Base-by-base conservation (phyloP, 2,329 filamentous ascomycete genomes). In the Thielaviopsis punctulata region DNA sequence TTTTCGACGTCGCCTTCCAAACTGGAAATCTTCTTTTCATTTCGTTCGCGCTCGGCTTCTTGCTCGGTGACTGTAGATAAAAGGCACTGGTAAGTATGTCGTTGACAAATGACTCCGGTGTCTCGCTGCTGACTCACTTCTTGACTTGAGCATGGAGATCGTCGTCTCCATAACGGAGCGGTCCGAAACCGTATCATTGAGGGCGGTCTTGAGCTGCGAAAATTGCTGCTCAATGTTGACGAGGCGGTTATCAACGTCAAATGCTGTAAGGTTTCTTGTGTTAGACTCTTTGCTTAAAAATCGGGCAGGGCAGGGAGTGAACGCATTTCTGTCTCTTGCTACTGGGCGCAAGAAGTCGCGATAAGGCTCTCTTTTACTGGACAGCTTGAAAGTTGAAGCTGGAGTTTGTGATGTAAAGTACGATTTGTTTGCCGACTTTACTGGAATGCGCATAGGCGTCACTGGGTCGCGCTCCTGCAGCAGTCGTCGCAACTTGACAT, bases 181-280 rank as follows among this genome's bases (percentile, higher is more conserved):
- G 52, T 86, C 80, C 41, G 74, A 75, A 10, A 82, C 73, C 21
- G 84, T 80, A 27, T 75, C 74, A 54, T 79, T 79, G 62, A 95
- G 79, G 57, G 84, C 81, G 54, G 82, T 74, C 61, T 83, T 82
- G 56, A 96, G 72, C 55, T 75, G 71, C 47, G 76, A 73, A 62
- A 87, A 87, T 60, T 90, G 74, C 18, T 73, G 71, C 60, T 94
- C 86, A 67, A 95, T 82, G 55, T 80, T 76, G 57, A 81, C 80
- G 58, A 95, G 75, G 27, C 82, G 79, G 56, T 77, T 77, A 59
- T 88, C 82, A 58, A 88, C 79, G 63, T 95, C 87, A 75, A 83
- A 90, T 61, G 76, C 84, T 86, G 75, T 57, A 66, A 71, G 77
- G 30, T 63, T 66, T 60, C 69, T 73, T 58, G 76, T 68, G 73